Percentiles rank a stretch among this genome's conserved stretches.
Evolutionary conservation across 306 rosid genomes (phyloP).

Genomic region (Canavalia gladiata): DNA sequence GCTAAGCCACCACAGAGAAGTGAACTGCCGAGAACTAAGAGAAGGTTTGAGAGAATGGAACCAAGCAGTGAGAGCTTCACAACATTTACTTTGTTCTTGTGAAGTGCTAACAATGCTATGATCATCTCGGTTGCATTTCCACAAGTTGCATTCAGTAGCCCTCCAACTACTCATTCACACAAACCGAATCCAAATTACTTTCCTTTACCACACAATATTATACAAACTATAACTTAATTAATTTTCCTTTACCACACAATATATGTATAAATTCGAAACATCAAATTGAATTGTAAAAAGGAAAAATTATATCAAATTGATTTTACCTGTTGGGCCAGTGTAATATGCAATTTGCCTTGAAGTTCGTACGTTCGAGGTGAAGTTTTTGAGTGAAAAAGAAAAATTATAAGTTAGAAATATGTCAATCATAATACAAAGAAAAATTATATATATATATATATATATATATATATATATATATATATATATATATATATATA

Average conservation of each 20-base stretch:
- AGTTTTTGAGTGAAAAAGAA: not conserved
- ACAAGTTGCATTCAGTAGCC: slow-evolving; percentile 96
- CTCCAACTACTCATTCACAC: slow-evolving; percentile 71
- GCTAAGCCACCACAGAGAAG: slow-evolving; percentile 89
- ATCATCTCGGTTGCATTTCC: slow-evolving; percentile 97
- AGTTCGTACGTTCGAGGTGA: not conserved
- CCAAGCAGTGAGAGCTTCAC: slow-evolving; percentile 92
- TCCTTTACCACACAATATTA: slow-evolving; percentile 1
- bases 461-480: no score
- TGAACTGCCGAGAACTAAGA: slow-evolving; percentile 90
- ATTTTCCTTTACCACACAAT: not conserved
- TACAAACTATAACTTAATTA: not conserved
- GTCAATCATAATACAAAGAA: no score
- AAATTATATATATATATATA: no score
- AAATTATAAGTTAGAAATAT: slow-evolving; percentile 12
- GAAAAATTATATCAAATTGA: not conserved
- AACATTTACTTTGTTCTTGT: slow-evolving; percentile 66
- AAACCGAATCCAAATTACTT: slow-evolving; percentile 22
- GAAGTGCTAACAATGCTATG: slow-evolving; percentile 83
- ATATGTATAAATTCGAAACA: not conserved
- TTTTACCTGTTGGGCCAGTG: slow-evolving; percentile 92
- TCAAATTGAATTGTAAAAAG: not conserved
- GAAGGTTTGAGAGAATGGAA: slow-evolving; percentile 94
- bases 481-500: no score
- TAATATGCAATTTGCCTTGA: slow-evolving; percentile 83